phyloP scores from a whole-genome alignment of 1,139 yeast species.

The Suhomyces taliae region DNA sequence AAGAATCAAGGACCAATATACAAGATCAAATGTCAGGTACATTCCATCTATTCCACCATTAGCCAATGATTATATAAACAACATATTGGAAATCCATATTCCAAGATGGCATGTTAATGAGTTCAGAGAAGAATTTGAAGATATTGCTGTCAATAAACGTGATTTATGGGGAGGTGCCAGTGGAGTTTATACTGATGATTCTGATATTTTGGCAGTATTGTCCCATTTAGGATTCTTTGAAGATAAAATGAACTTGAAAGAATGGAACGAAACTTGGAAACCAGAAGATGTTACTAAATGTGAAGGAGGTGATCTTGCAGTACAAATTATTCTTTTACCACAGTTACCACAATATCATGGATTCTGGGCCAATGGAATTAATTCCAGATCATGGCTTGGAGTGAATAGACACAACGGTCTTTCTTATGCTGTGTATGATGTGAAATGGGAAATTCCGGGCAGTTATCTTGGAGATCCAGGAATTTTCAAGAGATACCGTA shows the following conservation, averaged over 20 bases:
- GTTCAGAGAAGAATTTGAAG: conserved; percentile 33
- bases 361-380: conserved; percentile 61
- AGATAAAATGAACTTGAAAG: conserved; percentile 28
- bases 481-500: conserved; percentile 30
- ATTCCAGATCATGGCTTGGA: conserved; percentile 69
- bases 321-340: conserved; percentile 71
- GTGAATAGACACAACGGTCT: conserved; percentile 64
- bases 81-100: conserved; percentile 62
- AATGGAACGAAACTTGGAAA: conserved; percentile 38
- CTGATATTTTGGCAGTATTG: conserved; percentile 74
- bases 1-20: conserved; percentile 22
- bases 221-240: conserved; percentile 70
- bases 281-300: conserved; percentile 22
- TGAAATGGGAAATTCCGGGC: conserved; percentile 48
- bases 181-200: conserved; percentile 85
- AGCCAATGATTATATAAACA: conserved; percentile 54
- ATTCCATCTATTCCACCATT: conserved; percentile 50
- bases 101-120: conserved; percentile 43
- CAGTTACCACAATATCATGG: conserved; percentile 62
- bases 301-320: conserved; percentile 56
- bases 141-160: conserved; percentile 41
- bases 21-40: conserved; percentile 23
- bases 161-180: conserved; percentile 86
- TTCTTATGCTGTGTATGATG: conserved; percentile 57
- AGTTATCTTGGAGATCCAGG: conserved; percentile 31